Base-by-base conservation (phyloP, 2,329 filamentous ascomycete species). In the Fusarium sp. region DNA sequence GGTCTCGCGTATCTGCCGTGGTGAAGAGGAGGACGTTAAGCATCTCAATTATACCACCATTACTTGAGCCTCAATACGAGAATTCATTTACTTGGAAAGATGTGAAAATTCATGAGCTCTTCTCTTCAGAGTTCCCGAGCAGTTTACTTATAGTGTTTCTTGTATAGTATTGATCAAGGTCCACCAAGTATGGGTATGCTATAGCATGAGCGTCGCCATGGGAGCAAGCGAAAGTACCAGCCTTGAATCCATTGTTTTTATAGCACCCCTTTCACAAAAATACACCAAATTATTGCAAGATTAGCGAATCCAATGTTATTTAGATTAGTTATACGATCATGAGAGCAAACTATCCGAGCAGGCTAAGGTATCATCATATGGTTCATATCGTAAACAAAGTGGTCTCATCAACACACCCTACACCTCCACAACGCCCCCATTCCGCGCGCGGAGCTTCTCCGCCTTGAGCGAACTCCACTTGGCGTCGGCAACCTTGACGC, bases 381-480 rank as follows among this genome's bases (percentile, higher is more conserved):
- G 47, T n/a, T 54, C 47, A 54, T 20, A 20, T 54, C 47, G 6
- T 29, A 31, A n/a, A 54, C 27, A 31, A 20, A 31, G 25, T 52
- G 25, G 27, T 54, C 27, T 20, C 13, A 14, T 11, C 29, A 22
- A 14, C 16, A 29, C 20, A 14, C 29, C 58, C 29, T 47, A 63
- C 5, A 47, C 36, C 3, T 63, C 33, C 10, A 36, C 54, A 9
- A 62, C 20, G 4, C 16, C 35, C 2, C 56, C 20, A 16, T 62
- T 54, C 13, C 63, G 68, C 7, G 56, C 60, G 6, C 60, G 68
- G 3, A 40, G 33, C 59, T 68, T 71, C 11, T 72, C 70, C 27
- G 70, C 68, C 56, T 72, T 71, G 36, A 72, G 50, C 3, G 68
- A 68, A 13, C 56, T 47, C 70, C 70, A 72, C 29, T 69, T 73